Evolutionary conservation across 116 monocot genomes (phyloP).

Genomic region (Papilionanthe hybrid): DNA sequence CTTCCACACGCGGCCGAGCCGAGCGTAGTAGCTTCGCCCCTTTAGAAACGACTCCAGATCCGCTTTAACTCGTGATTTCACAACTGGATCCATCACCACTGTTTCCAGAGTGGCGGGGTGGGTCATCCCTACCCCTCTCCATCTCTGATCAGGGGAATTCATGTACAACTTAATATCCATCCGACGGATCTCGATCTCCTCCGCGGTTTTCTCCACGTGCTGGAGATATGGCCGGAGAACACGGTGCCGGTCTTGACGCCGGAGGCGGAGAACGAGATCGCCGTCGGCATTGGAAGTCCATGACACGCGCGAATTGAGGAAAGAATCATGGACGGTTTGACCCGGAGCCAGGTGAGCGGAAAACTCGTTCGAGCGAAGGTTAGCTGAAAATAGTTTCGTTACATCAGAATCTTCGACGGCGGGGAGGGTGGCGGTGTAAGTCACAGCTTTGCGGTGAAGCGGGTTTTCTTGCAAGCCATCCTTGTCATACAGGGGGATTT

Average conservation of each 20-base stretch:
- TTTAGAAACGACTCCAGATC: slow-evolving; percentile 56
- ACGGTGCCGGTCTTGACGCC: slow-evolving; percentile 56
- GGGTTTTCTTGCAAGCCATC: slow-evolving; percentile 47
- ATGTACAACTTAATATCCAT: slow-evolving; percentile 40
- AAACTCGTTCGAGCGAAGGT: slow-evolving; percentile 27
- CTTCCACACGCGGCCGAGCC: slow-evolving; percentile 61
- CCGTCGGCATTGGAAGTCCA: slow-evolving; percentile 35
- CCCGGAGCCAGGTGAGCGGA: slow-evolving; percentile 19
- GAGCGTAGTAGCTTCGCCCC: slow-evolving; percentile 50
- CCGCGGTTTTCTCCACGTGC: slow-evolving; percentile 67
- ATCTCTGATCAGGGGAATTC: slow-evolving; percentile 10
- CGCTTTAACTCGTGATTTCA: slow-evolving; percentile 32
- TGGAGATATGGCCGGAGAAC: slow-evolving; percentile 80
- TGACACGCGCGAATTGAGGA: slow-evolving; percentile 33
- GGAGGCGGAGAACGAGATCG: slow-evolving; percentile 40
- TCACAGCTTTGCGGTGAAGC: slow-evolving; percentile 45
- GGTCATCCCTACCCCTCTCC: slow-evolving; percentile 36
- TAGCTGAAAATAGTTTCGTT: slow-evolving; percentile 41
- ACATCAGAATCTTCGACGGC: slow-evolving; percentile 57
- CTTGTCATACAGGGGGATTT: slow-evolving; percentile 1
- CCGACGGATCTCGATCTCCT: slow-evolving; percentile 45
- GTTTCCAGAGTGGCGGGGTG: slow-evolving; percentile 50
- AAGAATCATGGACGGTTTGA: slow-evolving; percentile 22
- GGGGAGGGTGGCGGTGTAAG: slow-evolving; percentile 59
- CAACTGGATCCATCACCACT: slow-evolving; percentile 42